These are phyloP conservation scores for Ananas comosus DNA, from an alignment of 176 grass and related monocot genomes.

Conservation along the genomic window DNA sequence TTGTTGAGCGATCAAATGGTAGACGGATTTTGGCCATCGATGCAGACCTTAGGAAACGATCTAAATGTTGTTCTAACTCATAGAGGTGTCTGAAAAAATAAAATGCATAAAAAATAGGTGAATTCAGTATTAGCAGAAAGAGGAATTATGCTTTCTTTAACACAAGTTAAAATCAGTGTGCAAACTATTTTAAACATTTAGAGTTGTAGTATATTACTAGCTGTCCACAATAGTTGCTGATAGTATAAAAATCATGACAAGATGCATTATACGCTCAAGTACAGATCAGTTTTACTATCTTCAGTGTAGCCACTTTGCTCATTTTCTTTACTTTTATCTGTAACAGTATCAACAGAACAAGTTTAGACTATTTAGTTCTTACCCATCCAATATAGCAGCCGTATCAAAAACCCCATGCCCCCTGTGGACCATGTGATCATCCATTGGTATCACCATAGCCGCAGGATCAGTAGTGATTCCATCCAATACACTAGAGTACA, in stretches of 20 bases:
- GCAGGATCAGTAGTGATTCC: conserved; percentile 66
- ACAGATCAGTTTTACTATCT: not conserved
- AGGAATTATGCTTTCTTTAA: not conserved
- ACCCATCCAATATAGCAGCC: conserved; percentile 84
- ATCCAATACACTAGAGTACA: conserved; percentile 88
- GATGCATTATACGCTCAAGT: too few species aligned
- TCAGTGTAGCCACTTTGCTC: not conserved
- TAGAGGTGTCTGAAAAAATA: conserved; percentile 61
- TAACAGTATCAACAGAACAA: not conserved
- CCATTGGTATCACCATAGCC: conserved; percentile 82
- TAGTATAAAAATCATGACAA: too few species aligned
- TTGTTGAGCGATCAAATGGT: conserved; percentile 54
- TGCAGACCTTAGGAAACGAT: conserved; percentile 69
- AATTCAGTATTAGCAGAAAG: not conserved
- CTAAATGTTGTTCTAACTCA: conserved; percentile 83
- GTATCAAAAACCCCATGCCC: conserved; percentile 96
- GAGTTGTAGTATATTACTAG: too few species aligned
- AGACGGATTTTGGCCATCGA: conserved; percentile 55
- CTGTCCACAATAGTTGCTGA: too few species aligned
- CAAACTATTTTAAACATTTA: too few species aligned
- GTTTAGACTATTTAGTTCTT: conserved; percentile 7
- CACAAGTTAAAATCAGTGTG: not conserved
- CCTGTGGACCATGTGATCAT: conserved; percentile 98
- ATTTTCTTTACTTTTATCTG: not conserved
- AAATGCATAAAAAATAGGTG: conserved; percentile 11